These are phyloP conservation scores for Eucalyptus urophylla DNA, from an alignment of 345 rosid species.

Conservation along the genomic window DNA sequence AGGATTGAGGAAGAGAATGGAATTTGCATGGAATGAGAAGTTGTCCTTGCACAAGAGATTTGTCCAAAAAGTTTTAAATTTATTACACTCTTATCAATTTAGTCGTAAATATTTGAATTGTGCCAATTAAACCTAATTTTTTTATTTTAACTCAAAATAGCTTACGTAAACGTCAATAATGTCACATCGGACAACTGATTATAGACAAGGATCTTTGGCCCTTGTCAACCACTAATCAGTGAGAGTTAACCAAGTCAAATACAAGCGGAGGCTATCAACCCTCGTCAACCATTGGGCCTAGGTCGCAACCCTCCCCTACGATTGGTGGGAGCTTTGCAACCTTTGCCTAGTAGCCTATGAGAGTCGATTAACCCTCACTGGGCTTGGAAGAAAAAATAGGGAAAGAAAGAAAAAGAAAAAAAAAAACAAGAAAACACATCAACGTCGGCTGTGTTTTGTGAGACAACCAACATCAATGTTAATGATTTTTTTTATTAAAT, in stretches of 20 bases:
- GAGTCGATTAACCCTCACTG: accelerated
- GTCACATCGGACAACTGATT: accelerated
- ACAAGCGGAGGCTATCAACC: accelerated
- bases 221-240: accelerated
- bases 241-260: no score
- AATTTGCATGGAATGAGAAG: no score
- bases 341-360: no score
- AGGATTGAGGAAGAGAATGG: no score
- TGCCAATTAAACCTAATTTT: accelerated
- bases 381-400: no score
- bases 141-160: no score
- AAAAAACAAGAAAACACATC: no score
- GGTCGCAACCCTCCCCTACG: no score
- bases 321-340: no score
- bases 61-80: accelerated
- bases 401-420: no score
- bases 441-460: accelerated
- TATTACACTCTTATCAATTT: accelerated
- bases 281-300: accelerated
- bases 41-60: accelerated
- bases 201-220: accelerated
- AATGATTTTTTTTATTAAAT: no score
- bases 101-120: accelerated
- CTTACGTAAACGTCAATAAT: accelerated
- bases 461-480: accelerated